phyloP scores from a whole-genome alignment of 352 stramenopile genomes.

The Globisporangium acanthophoron region DNA sequence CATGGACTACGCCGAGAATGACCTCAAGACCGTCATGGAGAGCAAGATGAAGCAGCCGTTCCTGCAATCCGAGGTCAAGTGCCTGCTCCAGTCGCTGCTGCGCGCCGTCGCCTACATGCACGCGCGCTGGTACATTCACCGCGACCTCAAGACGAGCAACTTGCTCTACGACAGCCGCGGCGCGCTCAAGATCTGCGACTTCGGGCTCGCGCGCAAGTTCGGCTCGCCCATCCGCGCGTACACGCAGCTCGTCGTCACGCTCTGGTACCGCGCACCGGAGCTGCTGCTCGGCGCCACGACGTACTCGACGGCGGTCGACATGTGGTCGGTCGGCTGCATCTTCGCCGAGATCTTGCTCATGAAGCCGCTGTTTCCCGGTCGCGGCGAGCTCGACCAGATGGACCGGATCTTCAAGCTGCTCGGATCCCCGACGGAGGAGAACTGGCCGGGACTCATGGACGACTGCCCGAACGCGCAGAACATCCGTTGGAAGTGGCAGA shows the following conservation, averaged over 20 bases:
- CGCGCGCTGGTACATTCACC: slow-evolving; percentile 90
- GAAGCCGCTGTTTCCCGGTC: slow-evolving; percentile 90
- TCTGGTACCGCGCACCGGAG: slow-evolving; percentile 94
- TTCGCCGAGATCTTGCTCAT: slow-evolving; percentile 95
- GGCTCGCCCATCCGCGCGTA: slow-evolving; percentile 69
- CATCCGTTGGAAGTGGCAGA: slow-evolving; percentile 66
- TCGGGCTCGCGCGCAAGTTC: slow-evolving; percentile 81
- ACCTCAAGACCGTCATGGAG: slow-evolving; percentile 84
- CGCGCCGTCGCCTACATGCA: slow-evolving; percentile 90
- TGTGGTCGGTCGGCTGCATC: slow-evolving; percentile 96
- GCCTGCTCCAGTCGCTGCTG: slow-evolving; percentile 90
- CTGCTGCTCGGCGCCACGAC: slow-evolving; percentile 86
- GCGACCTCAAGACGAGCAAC: slow-evolving; percentile 98
- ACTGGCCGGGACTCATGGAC: slow-evolving; percentile 80
- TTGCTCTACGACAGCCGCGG: slow-evolving; percentile 91
- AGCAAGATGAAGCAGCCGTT: slow-evolving; percentile 79
- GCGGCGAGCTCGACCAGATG: slow-evolving; percentile 95
- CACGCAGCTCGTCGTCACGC: slow-evolving; percentile 92
- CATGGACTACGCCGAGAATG: slow-evolving; percentile 88
- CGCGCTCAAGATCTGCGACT: slow-evolving; percentile 82
- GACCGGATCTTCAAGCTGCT: slow-evolving; percentile 95
- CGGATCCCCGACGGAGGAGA: slow-evolving; percentile 85
- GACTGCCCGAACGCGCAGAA: slow-evolving; percentile 50
- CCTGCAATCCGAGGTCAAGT: slow-evolving; percentile 91
- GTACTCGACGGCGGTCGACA: slow-evolving; percentile 95